Conservation (phyloP, 345 rosid species). For the Cardamine resedifolia region DNA sequence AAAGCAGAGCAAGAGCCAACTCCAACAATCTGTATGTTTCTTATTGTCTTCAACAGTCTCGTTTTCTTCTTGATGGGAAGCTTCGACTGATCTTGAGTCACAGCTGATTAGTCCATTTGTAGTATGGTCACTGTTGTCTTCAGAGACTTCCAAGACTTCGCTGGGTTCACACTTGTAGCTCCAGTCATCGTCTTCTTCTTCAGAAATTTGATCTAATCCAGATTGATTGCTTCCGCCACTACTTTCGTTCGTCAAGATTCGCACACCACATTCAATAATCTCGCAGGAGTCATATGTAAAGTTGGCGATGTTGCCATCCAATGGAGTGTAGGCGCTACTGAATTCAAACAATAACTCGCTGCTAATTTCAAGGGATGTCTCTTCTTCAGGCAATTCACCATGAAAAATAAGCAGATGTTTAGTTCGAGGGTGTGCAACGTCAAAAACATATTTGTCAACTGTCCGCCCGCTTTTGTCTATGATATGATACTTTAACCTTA, state of each 20-base stretch:
- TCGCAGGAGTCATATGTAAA: background rate
- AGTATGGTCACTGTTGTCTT: background rate
- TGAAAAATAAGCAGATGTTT: background rate
- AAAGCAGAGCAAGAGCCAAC: background rate
- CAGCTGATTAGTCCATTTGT: background rate
- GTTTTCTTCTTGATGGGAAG: background rate
- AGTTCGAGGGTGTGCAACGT: background rate
- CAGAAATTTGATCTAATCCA: constrained; percentile 2
- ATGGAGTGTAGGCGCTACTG: background rate
- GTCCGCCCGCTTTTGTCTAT: background rate
- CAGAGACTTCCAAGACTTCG: background rate
- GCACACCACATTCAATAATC: background rate
- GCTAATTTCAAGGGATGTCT: background rate
- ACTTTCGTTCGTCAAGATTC: background rate
- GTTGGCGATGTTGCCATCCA: background rate
- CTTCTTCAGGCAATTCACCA: background rate
- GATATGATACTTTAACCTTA: background rate
- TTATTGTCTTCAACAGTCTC: background rate
- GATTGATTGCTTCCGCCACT: background rate
- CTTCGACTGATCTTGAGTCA: background rate
- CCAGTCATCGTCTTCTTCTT: background rate
- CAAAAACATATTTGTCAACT: no score
- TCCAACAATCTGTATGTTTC: background rate
- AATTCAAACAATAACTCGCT: constrained; percentile 2
- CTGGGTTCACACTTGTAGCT: background rate